Evolutionary conservation across 495 filamentous ascomycete genomes (phyloP), one percentile per base, ranked within the genome.

Genomic region (Parathielavia hyrcaniae): DNA sequence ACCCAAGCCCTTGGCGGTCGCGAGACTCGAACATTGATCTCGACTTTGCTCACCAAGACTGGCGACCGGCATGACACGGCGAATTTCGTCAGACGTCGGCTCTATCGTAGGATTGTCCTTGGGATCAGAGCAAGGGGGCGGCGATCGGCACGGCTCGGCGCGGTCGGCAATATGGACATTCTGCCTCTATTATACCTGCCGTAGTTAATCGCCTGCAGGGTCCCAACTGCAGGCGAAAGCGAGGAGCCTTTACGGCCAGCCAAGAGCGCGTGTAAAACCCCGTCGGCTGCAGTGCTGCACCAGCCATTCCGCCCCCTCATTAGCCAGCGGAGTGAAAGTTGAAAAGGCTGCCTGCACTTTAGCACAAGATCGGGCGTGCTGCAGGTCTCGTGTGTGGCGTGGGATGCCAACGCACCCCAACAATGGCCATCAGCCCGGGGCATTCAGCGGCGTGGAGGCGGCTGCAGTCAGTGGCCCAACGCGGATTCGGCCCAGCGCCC

Each of bases 91-190:
- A 63, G 45, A 44, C 13, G 49, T 38, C 36, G 44, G 23, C 44
- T 61, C 38, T 52, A 52, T 52, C 50, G 22, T 23, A 45, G 19
- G 43, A 38, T 39, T 60, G 59, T 56, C 52, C 45, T 60, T 44
- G 16, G 14, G 48, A 49, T 36, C 53, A 44, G 26, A 23, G 30
- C n/a, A 20, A 20, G 45, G 39, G 40, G 45, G 17, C 26, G 26
- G 36, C 34, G 46, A 51, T 53, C 53, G 55, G 57, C 49, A 50
- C 57, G 63, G 59, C 64, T 55, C 54, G 51, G 60, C 57, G 57
- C 57, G 58, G 55, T 59, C 62, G 49, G 61, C 56, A 63, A 65
- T 66, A 48, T 65, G 55, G 36, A 52, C 58, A 68, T 64, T 66
- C 47, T 64, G 64, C 66, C 61, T 66, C 59, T 63, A 6, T n/a